phyloP scores from a whole-genome alignment of 2,329 filamentous ascomycete genomes.

The Harringtonia aguacate region DNA sequence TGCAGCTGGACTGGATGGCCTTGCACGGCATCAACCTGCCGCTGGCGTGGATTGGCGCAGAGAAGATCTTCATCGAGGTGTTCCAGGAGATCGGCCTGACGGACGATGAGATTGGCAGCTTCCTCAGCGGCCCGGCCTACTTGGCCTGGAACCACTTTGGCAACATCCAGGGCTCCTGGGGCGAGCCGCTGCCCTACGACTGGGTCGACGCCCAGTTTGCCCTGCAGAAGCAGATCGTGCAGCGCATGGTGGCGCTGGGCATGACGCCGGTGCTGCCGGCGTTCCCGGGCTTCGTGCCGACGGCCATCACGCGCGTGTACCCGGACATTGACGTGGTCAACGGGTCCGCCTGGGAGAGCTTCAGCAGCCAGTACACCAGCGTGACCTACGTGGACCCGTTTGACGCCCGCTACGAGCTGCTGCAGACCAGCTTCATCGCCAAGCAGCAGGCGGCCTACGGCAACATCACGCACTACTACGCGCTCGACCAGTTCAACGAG shows the following conservation, averaged over 20 bases:
- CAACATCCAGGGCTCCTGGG: slow-evolving; percentile 41
- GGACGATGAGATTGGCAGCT: slow-evolving; percentile 30
- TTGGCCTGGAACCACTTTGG: slow-evolving; percentile 44
- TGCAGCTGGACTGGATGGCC: slow-evolving; percentile 40
- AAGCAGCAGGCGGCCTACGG: slow-evolving; percentile 36
- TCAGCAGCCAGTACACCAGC: slow-evolving; percentile 29
- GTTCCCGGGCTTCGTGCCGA: slow-evolving; percentile 39
- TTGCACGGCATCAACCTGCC: slow-evolving; percentile 39
- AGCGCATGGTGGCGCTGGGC: slow-evolving; percentile 38
- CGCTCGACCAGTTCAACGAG: slow-evolving; percentile 43
- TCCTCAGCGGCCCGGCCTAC: slow-evolving; percentile 39
- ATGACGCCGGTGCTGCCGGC: slow-evolving; percentile 40
- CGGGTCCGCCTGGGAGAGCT: slow-evolving; percentile 31
- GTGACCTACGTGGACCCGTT: slow-evolving; percentile 36
- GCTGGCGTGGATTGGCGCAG: slow-evolving; percentile 39
- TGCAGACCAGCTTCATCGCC: slow-evolving; percentile 33
- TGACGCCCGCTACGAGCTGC: slow-evolving; percentile 28
- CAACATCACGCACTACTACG: slow-evolving; percentile 36
- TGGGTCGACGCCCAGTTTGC: slow-evolving; percentile 38
- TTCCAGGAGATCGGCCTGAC: slow-evolving; percentile 34
- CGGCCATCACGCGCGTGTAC: slow-evolving; percentile 25
- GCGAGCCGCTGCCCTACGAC: slow-evolving; percentile 26
- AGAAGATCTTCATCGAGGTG: slow-evolving; percentile 37
- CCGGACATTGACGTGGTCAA: slow-evolving; percentile 32
- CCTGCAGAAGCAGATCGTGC: slow-evolving; percentile 35